Evolutionary conservation across 2,329 filamentous ascomycete genomes (phyloP).

Genomic region (Macroventuria anomochaeta): DNA sequence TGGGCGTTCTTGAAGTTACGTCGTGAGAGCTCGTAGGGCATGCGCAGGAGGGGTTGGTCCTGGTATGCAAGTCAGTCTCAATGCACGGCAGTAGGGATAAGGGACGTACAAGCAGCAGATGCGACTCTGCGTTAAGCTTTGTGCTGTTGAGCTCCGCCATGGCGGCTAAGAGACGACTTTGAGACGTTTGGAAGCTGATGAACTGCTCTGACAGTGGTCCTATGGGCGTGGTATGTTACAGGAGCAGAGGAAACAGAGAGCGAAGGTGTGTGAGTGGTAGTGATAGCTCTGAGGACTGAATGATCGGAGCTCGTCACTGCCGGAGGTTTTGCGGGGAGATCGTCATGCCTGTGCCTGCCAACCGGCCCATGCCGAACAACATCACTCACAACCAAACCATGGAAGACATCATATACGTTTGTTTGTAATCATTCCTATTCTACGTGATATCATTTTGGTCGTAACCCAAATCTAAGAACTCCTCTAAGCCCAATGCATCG

Average conservation of each 20-base stretch:
- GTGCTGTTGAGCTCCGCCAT: constrained; percentile 61
- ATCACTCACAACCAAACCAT: background rate
- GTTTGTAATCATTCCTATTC: constrained; percentile 19
- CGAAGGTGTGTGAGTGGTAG: background rate
- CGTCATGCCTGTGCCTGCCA: constrained; percentile 1
- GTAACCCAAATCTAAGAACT: constrained; percentile 47
- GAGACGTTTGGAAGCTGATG: background rate
- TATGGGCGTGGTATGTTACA: background rate
- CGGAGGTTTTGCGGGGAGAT: constrained; percentile 15
- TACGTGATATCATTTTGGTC: constrained; percentile 45
- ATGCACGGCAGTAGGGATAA: background rate
- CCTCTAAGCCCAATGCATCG: constrained; percentile 50
- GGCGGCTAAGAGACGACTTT: constrained; percentile 10
- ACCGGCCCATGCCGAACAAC: background rate
- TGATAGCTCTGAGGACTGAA: background rate
- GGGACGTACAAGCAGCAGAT: constrained; percentile 72
- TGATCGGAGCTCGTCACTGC: constrained; percentile 9
- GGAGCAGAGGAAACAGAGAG: background rate
- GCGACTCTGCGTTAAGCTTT: constrained; percentile 75
- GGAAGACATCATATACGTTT: background rate
- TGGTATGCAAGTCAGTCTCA: constrained; percentile 45
- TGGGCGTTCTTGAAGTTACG: constrained; percentile 92
- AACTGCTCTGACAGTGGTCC: too few species aligned
- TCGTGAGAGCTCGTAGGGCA: constrained; percentile 89
- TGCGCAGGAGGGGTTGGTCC: constrained; percentile 93